These are phyloP conservation scores for Exophiala phaeomuriformis DNA, from an alignment of 2,329 filamentous ascomycete genomes.

Conservation along the genomic window DNA sequence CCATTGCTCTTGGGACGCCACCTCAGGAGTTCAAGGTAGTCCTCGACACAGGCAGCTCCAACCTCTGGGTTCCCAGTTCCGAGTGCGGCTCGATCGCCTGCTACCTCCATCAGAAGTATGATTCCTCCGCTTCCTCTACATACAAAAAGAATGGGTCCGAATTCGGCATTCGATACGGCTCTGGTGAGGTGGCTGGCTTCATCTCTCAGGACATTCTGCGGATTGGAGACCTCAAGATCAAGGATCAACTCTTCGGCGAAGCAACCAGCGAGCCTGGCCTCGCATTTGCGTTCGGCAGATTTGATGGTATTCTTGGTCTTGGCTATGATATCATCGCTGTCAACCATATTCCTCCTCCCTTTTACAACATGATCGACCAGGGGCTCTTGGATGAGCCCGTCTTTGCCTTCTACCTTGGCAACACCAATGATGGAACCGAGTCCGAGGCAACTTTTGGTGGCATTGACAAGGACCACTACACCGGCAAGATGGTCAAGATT, in stretches of 20 bases:
- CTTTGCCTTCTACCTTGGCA: conserved; percentile 92
- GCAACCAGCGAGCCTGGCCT: conserved; percentile 92
- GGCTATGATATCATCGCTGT: conserved; percentile 96
- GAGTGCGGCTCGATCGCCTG: conserved; percentile 93
- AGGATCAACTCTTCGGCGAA: conserved; percentile 91
- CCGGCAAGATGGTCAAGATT: conserved; percentile 83
- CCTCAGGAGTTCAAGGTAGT: conserved; percentile 97
- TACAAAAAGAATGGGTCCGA: conserved; percentile 90
- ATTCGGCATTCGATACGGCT: conserved; percentile 93
- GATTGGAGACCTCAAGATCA: conserved; percentile 83
- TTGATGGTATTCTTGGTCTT: conserved; percentile 92
- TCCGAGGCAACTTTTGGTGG: conserved; percentile 90
- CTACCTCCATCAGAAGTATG: conserved; percentile 95
- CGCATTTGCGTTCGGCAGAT: conserved; percentile 94
- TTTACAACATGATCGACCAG: conserved; percentile 93
- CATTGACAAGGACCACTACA: conserved; percentile 71
- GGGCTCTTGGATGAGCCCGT: conserved; percentile 82
- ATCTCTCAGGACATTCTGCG: conserved; percentile 79
- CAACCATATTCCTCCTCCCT: conserved; percentile 86
- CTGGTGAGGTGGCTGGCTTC: conserved; percentile 86
- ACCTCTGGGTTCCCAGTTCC: conserved; percentile 92
- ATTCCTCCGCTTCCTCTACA: conserved; percentile 77
- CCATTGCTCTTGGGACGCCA: conserved; percentile 86
- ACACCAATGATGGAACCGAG: conserved; percentile 61
- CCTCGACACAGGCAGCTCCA: conserved; percentile 96